Base-by-base conservation (phyloP, 164 flowering plant genomes). In the Protea cynaroides region DNA sequence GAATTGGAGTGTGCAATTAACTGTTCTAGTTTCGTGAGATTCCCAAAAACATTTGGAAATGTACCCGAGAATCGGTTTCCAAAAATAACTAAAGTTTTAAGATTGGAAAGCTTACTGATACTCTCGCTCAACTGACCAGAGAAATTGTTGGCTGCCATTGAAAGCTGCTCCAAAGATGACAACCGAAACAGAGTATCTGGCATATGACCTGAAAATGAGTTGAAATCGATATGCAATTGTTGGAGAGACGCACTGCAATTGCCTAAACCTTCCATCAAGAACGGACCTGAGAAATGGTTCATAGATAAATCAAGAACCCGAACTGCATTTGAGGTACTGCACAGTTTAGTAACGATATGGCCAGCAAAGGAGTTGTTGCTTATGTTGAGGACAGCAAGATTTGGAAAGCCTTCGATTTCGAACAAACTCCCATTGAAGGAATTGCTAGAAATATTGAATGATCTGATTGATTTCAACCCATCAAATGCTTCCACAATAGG, bases 281-380 rank as follows among this genome's bases (percentile, higher is more conserved):
- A 79, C 15, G 56, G 72, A 29, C 90, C 97, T 6, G 72, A 65
- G n/a, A 92, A 71, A 17, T 62, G 70, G 59, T 92, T 92, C 79
- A 57, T 50, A 1, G 96, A 86, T 15, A 92, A 62, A 78, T 89
- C 96, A 57, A 92, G 72, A 71, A 80, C 62, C 66, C 34, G 78
- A 74, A 84, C 63, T 43, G 62, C 76, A 34, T 43, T 62, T 0
- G 87, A 77, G 36, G 67, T 52, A 62, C 69, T 70, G 81, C 96
- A 87, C 53, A 83, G 66, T 52, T 64, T 66, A 24, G 75, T 59
- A 74, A 43, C 59, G n/a, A 87, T 8, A 0, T 58, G 62, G 13
- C 97, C 95, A 8, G 79, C 58, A 67, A 90, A 79, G 15, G 78
- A 77, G 69, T 90, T 90, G 72, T 80, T 83, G 82, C 92, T 90